Evolutionary conservation across 768 basidiomycete species (phyloP).

Genomic region (Mrakia gelida): DNA sequence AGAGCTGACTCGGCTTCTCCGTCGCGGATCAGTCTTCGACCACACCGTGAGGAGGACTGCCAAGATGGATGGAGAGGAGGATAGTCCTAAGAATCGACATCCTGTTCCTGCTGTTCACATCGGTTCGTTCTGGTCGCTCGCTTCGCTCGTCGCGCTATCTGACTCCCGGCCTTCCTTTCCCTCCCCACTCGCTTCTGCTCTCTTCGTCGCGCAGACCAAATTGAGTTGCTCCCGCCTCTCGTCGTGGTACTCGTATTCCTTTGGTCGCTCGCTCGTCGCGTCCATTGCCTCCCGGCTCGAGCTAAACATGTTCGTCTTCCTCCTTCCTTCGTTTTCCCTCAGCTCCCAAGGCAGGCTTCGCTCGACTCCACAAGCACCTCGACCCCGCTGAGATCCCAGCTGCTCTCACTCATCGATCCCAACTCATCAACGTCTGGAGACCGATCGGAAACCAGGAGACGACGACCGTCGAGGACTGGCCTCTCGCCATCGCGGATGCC

Average conservation of each 20-base stretch:
- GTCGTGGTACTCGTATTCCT: no score
- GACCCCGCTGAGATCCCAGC: neutral
- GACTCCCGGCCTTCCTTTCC: neutral
- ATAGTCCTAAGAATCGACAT: neutral
- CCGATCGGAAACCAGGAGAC: neutral
- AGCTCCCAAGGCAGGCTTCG: conserved; percentile 15
- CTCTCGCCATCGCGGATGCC: conserved; percentile 11
- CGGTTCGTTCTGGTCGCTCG: neutral
- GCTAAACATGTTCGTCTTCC: no score
- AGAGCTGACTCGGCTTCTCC: neutral
- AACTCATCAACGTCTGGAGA: conserved; percentile 25
- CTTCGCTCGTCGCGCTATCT: neutral
- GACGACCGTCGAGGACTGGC: conserved; percentile 18
- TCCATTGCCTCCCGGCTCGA: no score
- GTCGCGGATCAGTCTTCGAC: neutral
- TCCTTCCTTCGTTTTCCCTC: neutral
- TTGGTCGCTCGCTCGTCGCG: no score
- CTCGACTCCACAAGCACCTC: conserved; percentile 7
- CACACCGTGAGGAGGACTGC: conserved; percentile 11
- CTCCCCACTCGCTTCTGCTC: neutral
- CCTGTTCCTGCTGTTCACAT: conserved; percentile 25
- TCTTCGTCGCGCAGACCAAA: neutral
- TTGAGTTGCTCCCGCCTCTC: no score
- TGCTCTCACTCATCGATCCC: neutral
- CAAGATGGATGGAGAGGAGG: conserved; percentile 1